phyloP scores from a whole-genome alignment of 1,139 yeast species.

The Wickerhamomyces sp. region DNA sequence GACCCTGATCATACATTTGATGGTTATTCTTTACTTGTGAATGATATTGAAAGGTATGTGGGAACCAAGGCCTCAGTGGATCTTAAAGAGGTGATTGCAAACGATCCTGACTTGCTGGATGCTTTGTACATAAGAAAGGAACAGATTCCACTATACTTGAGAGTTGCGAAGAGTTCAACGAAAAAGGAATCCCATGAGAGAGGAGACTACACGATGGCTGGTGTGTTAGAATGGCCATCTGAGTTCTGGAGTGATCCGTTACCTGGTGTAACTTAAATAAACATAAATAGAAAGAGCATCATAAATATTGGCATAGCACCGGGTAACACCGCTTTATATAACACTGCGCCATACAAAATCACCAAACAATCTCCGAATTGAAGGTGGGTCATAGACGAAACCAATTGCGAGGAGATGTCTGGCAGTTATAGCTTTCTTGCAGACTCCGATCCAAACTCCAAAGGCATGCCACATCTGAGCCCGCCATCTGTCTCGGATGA shows the following conservation, averaged over 20 bases:
- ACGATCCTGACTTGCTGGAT: slow-evolving; percentile 27
- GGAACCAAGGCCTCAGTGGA: slow-evolving; percentile 43
- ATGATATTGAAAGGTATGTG: slow-evolving; percentile 71
- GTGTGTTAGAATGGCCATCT: slow-evolving; percentile 49
- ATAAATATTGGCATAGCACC: too few relatives aligned
- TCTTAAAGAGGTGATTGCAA: slow-evolving; percentile 33
- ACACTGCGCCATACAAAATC: too few relatives aligned
- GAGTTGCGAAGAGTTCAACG: slow-evolving; percentile 46
- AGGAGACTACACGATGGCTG: slow-evolving; percentile 58
- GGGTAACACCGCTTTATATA: too few relatives aligned
- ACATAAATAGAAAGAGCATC: too few relatives aligned
- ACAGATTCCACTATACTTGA: slow-evolving; percentile 40
- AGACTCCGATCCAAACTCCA: too few relatives aligned
- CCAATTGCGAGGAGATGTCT: too few relatives aligned
- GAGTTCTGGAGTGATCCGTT: slow-evolving; percentile 43
- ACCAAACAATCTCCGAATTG: too few relatives aligned
- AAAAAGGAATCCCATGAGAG: slow-evolving; percentile 29
- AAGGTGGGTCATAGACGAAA: too few relatives aligned
- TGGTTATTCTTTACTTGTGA: slow-evolving; percentile 60
- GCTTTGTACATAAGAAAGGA: slow-evolving; percentile 24
- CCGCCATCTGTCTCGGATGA: too few relatives aligned
- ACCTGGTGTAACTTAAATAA: slow-evolving; percentile 40
- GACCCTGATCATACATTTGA: slow-evolving; percentile 18
- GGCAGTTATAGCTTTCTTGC: too few relatives aligned
- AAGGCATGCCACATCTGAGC: too few relatives aligned